Conservation (phyloP, 306 rosid species). For the Prunus mira region DNA sequence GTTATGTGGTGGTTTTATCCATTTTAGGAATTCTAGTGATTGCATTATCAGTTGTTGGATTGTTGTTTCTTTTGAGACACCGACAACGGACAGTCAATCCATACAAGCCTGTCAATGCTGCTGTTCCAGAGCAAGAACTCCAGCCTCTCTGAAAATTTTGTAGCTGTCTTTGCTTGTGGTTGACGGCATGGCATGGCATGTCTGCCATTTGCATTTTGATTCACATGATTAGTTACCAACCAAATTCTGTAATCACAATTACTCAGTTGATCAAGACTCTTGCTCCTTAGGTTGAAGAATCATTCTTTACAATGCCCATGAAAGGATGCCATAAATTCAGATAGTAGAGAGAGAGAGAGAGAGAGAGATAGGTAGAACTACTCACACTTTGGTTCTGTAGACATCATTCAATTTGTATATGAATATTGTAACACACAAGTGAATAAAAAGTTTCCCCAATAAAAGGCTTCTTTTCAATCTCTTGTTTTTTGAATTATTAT, state of each 20-base stretch:
- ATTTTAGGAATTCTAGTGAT: constrained; percentile 43
- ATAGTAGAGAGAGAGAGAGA: constrained; percentile 17
- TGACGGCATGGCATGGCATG: neutral
- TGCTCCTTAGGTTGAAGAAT: constrained; percentile 19
- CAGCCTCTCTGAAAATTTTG: constrained; percentile 60
- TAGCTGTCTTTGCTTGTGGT: constrained; percentile 23
- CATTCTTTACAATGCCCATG: constrained; percentile 22
- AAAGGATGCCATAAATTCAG: constrained; percentile 14
- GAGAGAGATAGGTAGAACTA: constrained; percentile 21
- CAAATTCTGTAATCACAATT: neutral
- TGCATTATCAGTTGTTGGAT: constrained; percentile 49
- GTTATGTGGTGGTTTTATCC: constrained; percentile 37
- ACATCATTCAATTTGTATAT: constrained; percentile 32
- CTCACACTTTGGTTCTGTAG: constrained; percentile 18
- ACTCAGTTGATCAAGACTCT: constrained; percentile 31
- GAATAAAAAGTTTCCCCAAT: constrained; percentile 28
- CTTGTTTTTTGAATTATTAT: neutral
- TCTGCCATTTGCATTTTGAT: constrained; percentile 23
- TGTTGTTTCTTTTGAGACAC: constrained; percentile 61
- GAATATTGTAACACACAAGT: constrained; percentile 36
- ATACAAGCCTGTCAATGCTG: constrained; percentile 68
- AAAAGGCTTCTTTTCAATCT: constrained; percentile 15
- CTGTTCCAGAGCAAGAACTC: constrained; percentile 82
- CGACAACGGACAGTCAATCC: constrained; percentile 43
- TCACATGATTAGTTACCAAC: neutral